Percentiles rank a stretch among this genome's conserved stretches.
These are phyloP conservation scores for Chaetomium tenue DNA, from an alignment of 495 filamentous ascomycete genomes.

Conservation along the genomic window DNA sequence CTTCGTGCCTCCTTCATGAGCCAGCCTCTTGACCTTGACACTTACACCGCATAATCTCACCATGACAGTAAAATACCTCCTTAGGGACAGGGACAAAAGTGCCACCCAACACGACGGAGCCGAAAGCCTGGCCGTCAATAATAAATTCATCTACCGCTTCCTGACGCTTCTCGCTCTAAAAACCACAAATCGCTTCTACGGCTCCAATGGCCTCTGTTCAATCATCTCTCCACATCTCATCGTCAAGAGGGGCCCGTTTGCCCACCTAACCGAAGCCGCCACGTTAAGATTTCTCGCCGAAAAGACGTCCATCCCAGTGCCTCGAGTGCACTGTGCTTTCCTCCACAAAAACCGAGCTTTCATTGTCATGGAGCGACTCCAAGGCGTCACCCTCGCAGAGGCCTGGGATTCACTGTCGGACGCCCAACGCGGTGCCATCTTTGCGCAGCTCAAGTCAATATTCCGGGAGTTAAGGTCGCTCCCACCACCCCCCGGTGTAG, in stretches of 20 bases:
- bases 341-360: conserved; percentile 17
- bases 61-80: not conserved
- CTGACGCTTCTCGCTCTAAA: not conserved
- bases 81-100: not conserved
- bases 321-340: conserved; percentile 16
- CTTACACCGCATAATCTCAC: too few relatives aligned
- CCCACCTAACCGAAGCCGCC: conserved; percentile 15
- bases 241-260: not conserved
- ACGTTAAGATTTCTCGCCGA: conserved; percentile 3
- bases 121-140: not conserved
- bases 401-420: not conserved
- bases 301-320: conserved; percentile 14
- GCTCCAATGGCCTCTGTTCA: not conserved
- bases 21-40: too few relatives aligned
- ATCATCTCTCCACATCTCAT: not conserved
- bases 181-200: not conserved
- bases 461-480: conserved; percentile 15
- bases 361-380: conserved; percentile 21
- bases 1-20: too few relatives aligned
- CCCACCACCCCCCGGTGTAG: not conserved
- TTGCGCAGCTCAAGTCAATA: conserved; percentile 8
- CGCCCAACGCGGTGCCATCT: not conserved
- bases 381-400: not conserved
- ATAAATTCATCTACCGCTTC: not conserved
- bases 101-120: conserved; percentile 9